These are phyloP conservation scores for Fusarium caatingaense DNA, from an alignment of 2,329 filamentous ascomycete species.

Conservation along the genomic window DNA sequence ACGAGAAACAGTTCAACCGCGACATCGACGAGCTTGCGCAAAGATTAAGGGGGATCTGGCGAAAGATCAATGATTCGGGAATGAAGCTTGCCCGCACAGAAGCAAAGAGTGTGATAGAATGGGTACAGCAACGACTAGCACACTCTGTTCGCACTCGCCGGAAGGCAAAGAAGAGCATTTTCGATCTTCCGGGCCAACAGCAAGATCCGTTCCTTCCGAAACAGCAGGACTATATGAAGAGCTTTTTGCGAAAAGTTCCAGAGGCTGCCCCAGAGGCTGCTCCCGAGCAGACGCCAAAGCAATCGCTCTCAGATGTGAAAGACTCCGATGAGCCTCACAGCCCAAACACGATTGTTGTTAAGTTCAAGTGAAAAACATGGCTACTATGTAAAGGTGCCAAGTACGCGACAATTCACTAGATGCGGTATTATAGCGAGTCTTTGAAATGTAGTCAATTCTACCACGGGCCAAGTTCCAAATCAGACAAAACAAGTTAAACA, in stretches of 20 bases:
- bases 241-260: slow-evolving; percentile 54
- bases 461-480: slow-evolving; percentile 42
- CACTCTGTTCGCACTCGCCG: slow-evolving; percentile 76
- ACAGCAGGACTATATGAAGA: slow-evolving; percentile 64
- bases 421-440: slow-evolving; percentile 22
- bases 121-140: slow-evolving; percentile 77
- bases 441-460: slow-evolving; percentile 45
- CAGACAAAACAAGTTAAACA: slow-evolving; percentile 40
- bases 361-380: slow-evolving; percentile 11
- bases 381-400: background rate
- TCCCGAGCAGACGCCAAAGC: background rate
- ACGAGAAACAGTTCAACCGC: slow-evolving; percentile 70
- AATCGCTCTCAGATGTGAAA: background rate
- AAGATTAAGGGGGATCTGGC: slow-evolving; percentile 67
- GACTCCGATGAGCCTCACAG: slow-evolving; percentile 8
- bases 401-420: slow-evolving; percentile 3
- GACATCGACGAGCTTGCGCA: slow-evolving; percentile 75
- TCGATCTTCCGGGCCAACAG: slow-evolving; percentile 52
- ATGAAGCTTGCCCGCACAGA: slow-evolving; percentile 79
- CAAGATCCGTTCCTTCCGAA: slow-evolving; percentile 55
- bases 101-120: slow-evolving; percentile 80
- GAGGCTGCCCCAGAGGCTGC: background rate
- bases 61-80: slow-evolving; percentile 78
- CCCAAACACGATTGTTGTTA: slow-evolving; percentile 40
- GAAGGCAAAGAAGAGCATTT: slow-evolving; percentile 64